Evolutionary conservation across 768 basidiomycete species (phyloP), one percentile per base, ranked within the genome.

Genomic region (Lentinula sp.): DNA sequence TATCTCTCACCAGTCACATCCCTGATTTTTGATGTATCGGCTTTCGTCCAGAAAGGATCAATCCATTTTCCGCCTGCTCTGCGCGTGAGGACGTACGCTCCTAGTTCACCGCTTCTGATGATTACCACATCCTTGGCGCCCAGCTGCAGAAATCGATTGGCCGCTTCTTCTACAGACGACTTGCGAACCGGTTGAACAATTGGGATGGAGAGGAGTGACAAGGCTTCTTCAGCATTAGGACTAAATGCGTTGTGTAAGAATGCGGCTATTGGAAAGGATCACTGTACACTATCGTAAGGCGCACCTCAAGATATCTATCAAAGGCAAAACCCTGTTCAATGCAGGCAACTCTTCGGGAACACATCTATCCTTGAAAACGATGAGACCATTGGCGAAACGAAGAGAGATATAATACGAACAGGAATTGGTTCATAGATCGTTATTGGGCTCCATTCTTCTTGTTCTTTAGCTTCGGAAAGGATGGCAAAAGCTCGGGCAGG

Each of bases 371-470:
- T 93, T 71, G 31, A 65, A 52, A 42, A 35, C 34, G 43, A 59
- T n/a, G 35, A 34, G 42, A 60, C 13, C 37, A 45, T 9, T 39
- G 21, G 7, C 34, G 15, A 16, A 15, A 23, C 21, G 18, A 55
- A 32, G 49, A 55, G 21, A 40, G 39, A 40, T 9, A 56, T 13
- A 53, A 31, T 3, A 78, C 84, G 60, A 53, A 93, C 92, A 61
- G 92, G 93, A 64, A 94, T 89, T 1, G 94, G 94, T 73, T 95
- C 93, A 65, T 87, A 96, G 46, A 95, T 84, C 1, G 83, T 79
- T 49, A 75, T 74, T 4, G 93, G 89, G 7, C 73, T 67, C 91
- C 93, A 93, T 9, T 68, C 78, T 3, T 75, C 68, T 10, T 83
- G 71, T 54, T 76, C 69, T 3, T 75, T 68, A 11, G 89, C 78